A percentile compares a stretch with the other conserved stretches of the same genome.
Conservation (phyloP, 2,329 filamentous ascomycete species). For the Fusarium staphyleae region DNA sequence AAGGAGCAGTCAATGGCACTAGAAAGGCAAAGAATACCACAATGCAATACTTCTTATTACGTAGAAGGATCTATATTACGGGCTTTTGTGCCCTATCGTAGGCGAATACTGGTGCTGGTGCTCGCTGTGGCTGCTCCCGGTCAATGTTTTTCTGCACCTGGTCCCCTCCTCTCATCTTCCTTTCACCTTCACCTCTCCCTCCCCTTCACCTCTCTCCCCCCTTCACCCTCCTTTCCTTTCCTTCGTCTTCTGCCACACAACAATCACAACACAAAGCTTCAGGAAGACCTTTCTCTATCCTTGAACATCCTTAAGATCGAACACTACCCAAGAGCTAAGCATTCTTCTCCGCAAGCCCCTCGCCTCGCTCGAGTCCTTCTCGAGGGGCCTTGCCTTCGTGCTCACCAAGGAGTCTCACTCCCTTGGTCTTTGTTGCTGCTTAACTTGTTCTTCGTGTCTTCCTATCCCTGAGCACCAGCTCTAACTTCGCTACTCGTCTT, state of each 20-base stretch:
- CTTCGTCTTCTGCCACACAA: neutral
- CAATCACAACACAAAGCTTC: constrained; percentile 3
- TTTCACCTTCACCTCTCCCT: neutral
- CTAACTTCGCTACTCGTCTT: neutral
- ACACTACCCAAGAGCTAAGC: constrained; percentile 1
- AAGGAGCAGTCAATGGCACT: neutral
- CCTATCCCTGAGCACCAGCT: neutral
- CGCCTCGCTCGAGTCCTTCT: neutral
- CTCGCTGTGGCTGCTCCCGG: neutral
- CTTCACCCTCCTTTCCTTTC: neutral
- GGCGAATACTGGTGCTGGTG: neutral
- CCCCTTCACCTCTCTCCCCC: neutral
- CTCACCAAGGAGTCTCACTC: neutral
- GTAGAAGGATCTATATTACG: neutral
- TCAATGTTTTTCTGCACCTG: constrained; percentile 2
- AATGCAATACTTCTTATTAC: neutral
- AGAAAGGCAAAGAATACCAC: neutral
- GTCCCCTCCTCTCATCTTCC: constrained; percentile 3
- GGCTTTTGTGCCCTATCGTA: neutral
- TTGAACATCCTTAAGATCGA: neutral
- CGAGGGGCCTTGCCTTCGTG: neutral
- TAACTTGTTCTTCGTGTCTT: neutral
- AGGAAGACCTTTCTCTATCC: constrained; percentile 1
- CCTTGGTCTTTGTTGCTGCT: neutral
- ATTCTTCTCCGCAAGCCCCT: neutral